phyloP scores from a whole-genome alignment of 2,329 filamentous ascomycete genomes.

The Berkeleyomyces rouxiae region DNA sequence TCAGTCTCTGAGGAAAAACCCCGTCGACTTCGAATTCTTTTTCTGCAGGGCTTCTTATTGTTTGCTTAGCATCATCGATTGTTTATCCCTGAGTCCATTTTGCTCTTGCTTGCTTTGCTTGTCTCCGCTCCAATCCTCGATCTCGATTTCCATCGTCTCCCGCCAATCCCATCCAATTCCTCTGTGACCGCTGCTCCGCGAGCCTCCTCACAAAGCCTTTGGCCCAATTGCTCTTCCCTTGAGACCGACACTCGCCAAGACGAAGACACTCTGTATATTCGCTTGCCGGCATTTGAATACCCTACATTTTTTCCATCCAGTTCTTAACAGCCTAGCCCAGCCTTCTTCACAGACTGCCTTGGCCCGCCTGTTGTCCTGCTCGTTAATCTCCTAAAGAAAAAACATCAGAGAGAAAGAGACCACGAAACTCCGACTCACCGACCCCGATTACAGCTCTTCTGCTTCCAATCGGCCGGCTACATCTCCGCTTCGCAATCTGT shows the following conservation, averaged over 20 bases:
- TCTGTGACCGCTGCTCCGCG: neutral
- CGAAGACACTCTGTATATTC: neutral
- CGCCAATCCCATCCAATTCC: neutral
- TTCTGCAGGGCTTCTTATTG: neutral
- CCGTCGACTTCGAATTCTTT: slow-evolving; percentile 2
- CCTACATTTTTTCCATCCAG: neutral
- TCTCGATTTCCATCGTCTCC: neutral
- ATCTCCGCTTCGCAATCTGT: neutral
- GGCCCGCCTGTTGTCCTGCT: too few relatives aligned
- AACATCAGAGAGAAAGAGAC: neutral
- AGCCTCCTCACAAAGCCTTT: neutral
- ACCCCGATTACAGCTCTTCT: neutral
- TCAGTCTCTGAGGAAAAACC: neutral
- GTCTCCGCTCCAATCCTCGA: neutral
- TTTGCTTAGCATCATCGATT: neutral
- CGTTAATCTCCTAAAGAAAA: neutral
- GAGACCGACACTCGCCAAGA: neutral
- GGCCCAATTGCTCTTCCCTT: neutral
- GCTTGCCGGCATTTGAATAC: neutral
- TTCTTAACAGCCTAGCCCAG: neutral
- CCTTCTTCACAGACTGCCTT: too few relatives aligned
- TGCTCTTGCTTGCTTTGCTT: neutral
- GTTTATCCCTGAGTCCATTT: too few relatives aligned
- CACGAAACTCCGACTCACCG: neutral
- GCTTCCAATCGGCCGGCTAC: neutral